Conservation (phyloP, 306 rosid genomes). For the Vigna unguiculata region DNA sequence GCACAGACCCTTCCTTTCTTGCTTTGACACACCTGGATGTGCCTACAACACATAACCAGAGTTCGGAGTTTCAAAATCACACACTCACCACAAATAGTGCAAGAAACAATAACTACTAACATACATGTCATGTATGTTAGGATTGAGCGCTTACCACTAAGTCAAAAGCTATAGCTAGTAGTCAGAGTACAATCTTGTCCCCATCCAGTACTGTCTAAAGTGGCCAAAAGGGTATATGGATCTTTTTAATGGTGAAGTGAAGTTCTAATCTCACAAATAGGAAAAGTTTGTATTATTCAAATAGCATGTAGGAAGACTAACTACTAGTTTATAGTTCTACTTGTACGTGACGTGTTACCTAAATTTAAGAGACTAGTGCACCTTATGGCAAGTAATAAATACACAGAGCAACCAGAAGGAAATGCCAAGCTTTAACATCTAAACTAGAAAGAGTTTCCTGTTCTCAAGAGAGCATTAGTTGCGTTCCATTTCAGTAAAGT, state of each 20-base stretch:
- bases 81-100: not conserved
- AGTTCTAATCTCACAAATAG: not conserved
- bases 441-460: conserved; percentile 15
- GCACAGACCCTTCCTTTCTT: conserved; percentile 80
- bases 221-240: not conserved
- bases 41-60: conserved; percentile 59
- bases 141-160: too few species aligned
- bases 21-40: conserved; percentile 77
- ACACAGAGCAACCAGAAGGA: conserved; percentile 23
- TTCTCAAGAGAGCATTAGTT: conserved; percentile 17
- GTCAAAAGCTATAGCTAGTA: too few species aligned
- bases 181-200: too few species aligned
- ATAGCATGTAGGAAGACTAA: conserved; percentile 26
- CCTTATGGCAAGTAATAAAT: not conserved
- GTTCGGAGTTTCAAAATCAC: not conserved
- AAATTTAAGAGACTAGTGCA: not conserved
- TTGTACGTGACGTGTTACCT: conserved; percentile 4
- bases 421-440: conserved; percentile 27
- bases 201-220: conserved; percentile 2
- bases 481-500: conserved; percentile 29
- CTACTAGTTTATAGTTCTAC: conserved; percentile 34
- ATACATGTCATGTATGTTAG: too few species aligned
- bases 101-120: conserved; percentile 17
- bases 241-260: conserved; percentile 5
- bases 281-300: conserved; percentile 27